Base-by-base conservation (phyloP, 805 yeast species). In the Metschnikowia gelsemii region DNA sequence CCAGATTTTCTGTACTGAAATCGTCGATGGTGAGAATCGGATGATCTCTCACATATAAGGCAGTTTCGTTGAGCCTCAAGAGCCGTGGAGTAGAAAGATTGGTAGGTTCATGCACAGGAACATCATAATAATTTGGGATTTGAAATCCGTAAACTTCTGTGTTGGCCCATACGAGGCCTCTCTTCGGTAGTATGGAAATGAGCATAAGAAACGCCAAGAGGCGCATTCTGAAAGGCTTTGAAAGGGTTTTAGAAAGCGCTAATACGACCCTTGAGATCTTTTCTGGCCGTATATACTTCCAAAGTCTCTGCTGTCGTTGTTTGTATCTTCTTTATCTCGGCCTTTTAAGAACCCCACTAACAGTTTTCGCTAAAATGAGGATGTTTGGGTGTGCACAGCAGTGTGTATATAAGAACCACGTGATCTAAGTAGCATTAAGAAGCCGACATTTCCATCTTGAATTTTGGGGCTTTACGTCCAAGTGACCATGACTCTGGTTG, bases 91-190 rank as follows among this genome's bases (percentile, higher is more conserved):
- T 30, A 24, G 2, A n/a, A 17, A 11, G 13, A 3, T 3, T 5
- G n/a, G 8, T 12, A 16, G 20, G 19, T 4, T 27, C 11, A 18
- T 45, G 42, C 26, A 9, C 43, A 3, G 68, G 66, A 9, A 67
- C 56, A 30, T 64, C 56, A 49, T 58, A 70, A 49, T 67, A 62
- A 24, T 63, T 56, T 0, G 74, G 74, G 0, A 68, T 47, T 25
- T 43, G 38, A 22, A 67, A 32, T 13, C 64, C 37, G 20, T 56
- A 50, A 1, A 70, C 58, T 44, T 70, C 75, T 1, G 75, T 70
- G 38, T 70, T 70, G 22, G 69, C 72, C 27, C 40, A 23, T 11
- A 38, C 33, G 13, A 39, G 24, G 14, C 36, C 40, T 27, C 38
- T 23, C 8, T 38, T 17, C 13, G 26, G 30, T 14, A 50, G 38